Base-by-base conservation (phyloP, 2,329 filamentous ascomycete genomes). In the Scedosporium boydii region DNA sequence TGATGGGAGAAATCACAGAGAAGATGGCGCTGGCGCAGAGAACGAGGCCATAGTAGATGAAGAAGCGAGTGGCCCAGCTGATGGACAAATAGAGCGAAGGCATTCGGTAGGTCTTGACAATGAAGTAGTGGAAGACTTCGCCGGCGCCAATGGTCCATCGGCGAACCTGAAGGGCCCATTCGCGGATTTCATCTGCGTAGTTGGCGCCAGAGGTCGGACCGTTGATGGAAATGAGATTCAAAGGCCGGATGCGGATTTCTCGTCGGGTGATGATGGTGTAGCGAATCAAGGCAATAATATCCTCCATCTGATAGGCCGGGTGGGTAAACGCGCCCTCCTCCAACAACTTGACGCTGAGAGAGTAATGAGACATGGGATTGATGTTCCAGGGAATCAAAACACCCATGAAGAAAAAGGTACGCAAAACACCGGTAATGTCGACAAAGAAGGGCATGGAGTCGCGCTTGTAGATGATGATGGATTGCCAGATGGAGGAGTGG, bases 331-430 rank as follows among this genome's bases (percentile, higher is more conserved):
- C 59, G 29, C 59, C 59, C 46, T 61, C 59, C 18, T 61, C 59
- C 46, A 61, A 38, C 59, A 61, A 48, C 59, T 55, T 61, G 44
- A 61, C 59, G 29, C 59, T 61, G 46, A 61, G 59, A 14, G 59
- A 61, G 59, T 61, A 61, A 9, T 61, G 59, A 38, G 59, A 61
- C 59, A 61, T 61, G 21, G 59, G 59, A 27, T 61, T 61, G 59
- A 61, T 61, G 59, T 61, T 61, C 59, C 59, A 61, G 21, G 67
- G 67, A 14, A 68, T 68, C 42, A 68, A 55, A 46, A 68, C 59
- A 10, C 67, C 67, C 67, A 68, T 68, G 27, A 68, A 68, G 66
- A 68, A 68, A 44, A 68, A 68, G 6, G 67, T 68, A 12, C 67
- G 63, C 56, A 68, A 60, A 58, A 68, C 65, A 12, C 67, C 67